Evolutionary conservation across 352 stramenopile species (phyloP).

Genomic region (Globisporangium solare): DNA sequence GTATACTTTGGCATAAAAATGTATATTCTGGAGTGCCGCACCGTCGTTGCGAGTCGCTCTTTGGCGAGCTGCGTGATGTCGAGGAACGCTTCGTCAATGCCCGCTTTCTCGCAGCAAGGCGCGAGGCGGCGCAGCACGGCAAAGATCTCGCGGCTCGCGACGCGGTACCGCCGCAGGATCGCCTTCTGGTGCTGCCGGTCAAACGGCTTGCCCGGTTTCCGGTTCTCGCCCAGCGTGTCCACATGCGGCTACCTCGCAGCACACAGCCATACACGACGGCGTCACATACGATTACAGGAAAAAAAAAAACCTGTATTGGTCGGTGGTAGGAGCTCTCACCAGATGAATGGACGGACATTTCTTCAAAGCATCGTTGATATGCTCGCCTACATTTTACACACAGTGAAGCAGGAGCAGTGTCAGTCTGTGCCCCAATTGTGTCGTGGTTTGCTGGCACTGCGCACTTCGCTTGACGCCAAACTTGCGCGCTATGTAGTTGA

Average conservation of each 20-base stretch:
- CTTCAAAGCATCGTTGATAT: slow-evolving; percentile 50
- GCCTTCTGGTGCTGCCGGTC: slow-evolving; percentile 80
- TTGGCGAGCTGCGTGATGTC: slow-evolving; percentile 67
- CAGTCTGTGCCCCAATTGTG: too few species aligned
- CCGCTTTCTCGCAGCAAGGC: slow-evolving; percentile 61
- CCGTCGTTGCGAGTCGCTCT: slow-evolving; percentile 44
- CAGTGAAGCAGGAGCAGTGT: background rate
- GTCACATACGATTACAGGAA: background rate
- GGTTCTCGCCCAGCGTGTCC: slow-evolving; percentile 76
- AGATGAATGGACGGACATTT: slow-evolving; percentile 80
- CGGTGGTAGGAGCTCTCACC: slow-evolving; percentile 22
- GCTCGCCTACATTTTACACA: slow-evolving; percentile 43
- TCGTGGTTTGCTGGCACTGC: background rate
- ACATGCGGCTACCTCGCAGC: slow-evolving; percentile 57
- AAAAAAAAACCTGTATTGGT: too few species aligned
- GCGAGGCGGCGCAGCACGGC: slow-evolving; percentile 46
- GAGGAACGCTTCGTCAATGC: slow-evolving; percentile 82
- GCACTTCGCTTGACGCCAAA: slow-evolving; percentile 61
- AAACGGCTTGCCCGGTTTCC: slow-evolving; percentile 47
- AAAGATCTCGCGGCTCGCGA: slow-evolving; percentile 80
- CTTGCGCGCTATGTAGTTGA: slow-evolving; percentile 79
- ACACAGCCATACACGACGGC: background rate
- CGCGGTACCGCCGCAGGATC: slow-evolving; percentile 69
- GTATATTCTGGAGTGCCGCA: too few species aligned
- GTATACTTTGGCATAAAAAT: too few species aligned